These are phyloP conservation scores for Aspergillus ostianus DNA, from an alignment of 495 filamentous ascomycete species.

Conservation along the genomic window DNA sequence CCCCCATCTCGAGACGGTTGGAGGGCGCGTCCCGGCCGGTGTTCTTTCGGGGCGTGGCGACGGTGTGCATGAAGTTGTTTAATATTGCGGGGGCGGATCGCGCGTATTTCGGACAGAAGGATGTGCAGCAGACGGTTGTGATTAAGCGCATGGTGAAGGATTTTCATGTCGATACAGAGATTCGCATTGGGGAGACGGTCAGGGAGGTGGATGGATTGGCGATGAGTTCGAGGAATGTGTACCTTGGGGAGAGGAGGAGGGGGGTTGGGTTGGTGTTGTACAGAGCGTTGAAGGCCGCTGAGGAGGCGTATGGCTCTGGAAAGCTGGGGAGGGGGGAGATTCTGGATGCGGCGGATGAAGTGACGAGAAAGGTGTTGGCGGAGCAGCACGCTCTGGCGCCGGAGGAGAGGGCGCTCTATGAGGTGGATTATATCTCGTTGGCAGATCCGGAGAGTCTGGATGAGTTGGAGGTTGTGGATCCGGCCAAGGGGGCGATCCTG, in stretches of 20 bases:
- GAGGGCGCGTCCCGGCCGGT: slow-evolving; percentile 88
- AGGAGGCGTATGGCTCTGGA: slow-evolving; percentile 62
- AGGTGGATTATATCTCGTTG: slow-evolving; percentile 88
- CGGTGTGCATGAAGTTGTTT: slow-evolving; percentile 95
- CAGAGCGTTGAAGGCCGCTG: slow-evolving; percentile 65
- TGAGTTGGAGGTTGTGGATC: slow-evolving; percentile 69
- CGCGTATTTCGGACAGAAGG: slow-evolving; percentile 98
- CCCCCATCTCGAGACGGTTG: slow-evolving; percentile 72
- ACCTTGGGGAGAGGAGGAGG: slow-evolving; percentile 75
- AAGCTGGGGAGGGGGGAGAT: slow-evolving; percentile 59
- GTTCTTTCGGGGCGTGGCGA: slow-evolving; percentile 95
- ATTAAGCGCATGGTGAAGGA: slow-evolving; percentile 84
- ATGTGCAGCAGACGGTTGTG: slow-evolving; percentile 92
- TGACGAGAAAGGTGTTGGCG: slow-evolving; percentile 48
- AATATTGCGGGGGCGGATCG: slow-evolving; percentile 84
- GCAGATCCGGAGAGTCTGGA: slow-evolving; percentile 78
- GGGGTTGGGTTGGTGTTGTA: slow-evolving; percentile 68
- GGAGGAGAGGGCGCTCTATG: slow-evolving; percentile 64
- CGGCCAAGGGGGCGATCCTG: slow-evolving; percentile 70
- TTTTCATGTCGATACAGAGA: slow-evolving; percentile 76
- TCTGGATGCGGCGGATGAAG: slow-evolving; percentile 59
- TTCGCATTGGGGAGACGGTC: slow-evolving; percentile 69
- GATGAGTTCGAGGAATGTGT: slow-evolving; percentile 93
- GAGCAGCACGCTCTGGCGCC: slow-evolving; percentile 63
- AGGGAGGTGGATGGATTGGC: slow-evolving; percentile 85